Evolutionary conservation across 202 grass and related monocot species (phyloP).

Genomic region (Setaria italica): DNA sequence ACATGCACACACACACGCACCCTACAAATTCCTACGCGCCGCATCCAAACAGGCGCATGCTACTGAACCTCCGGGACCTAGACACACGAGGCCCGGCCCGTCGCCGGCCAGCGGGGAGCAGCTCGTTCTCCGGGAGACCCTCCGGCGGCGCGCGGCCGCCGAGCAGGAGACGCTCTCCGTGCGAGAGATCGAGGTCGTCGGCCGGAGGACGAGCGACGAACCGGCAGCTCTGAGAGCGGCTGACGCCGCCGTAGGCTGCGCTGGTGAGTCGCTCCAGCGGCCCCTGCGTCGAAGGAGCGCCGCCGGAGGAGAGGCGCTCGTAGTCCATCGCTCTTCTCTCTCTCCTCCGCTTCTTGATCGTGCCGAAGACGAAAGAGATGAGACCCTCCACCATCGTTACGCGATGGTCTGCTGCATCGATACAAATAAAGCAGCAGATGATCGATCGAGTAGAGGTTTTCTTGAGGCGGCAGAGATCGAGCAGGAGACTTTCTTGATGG

Average conservation of each 20-base stretch:
- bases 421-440: background rate
- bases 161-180: background rate
- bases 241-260: background rate
- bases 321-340: conserved; percentile 14
- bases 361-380: conserved; percentile 50
- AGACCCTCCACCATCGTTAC: conserved; percentile 38
- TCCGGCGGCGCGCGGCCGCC: background rate
- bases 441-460: background rate
- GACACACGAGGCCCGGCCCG: conserved; percentile 17
- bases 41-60: conserved; percentile 43
- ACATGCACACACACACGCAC: background rate
- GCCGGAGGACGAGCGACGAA: conserved; percentile 15
- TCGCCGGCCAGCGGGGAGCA: background rate
- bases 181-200: background rate
- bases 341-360: conserved; percentile 41
- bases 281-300: background rate
- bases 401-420: background rate
- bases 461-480: background rate
- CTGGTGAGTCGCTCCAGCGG: background rate
- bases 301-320: conserved; percentile 6
- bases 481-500: background rate
- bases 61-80: conserved; percentile 42
- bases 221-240: conserved; percentile 44
- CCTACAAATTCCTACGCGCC: conserved; percentile 15
- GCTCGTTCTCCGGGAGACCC: background rate